A percentile compares a stretch with the other conserved stretches of the same genome.
Evolutionary conservation across 345 rosid species (phyloP).

Genomic region (Raphanus raphanistrum): DNA sequence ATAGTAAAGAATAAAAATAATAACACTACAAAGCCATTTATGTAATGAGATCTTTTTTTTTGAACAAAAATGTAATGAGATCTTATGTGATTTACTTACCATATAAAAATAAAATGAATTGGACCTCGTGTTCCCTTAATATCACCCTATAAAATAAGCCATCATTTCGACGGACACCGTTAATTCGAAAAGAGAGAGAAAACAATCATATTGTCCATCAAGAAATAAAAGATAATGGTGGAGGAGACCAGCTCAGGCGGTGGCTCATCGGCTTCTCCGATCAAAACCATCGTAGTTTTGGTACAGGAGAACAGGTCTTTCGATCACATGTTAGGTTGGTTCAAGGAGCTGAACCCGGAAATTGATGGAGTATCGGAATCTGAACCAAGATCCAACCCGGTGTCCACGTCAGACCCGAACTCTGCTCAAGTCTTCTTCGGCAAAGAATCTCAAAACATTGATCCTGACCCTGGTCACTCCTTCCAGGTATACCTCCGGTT

Average conservation of each 20-base stretch:
- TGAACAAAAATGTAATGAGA: not conserved
- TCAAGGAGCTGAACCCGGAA: constrained; percentile 58
- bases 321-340: constrained; percentile 95
- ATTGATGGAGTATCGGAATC: constrained; percentile 67
- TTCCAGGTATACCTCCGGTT: constrained; percentile 45
- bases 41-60: not conserved
- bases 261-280: constrained; percentile 47
- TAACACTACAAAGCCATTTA: not conserved
- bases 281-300: constrained; percentile 75
- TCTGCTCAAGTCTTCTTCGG: constrained; percentile 47
- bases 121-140: not conserved
- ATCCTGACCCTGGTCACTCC: constrained; percentile 75
- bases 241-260: constrained; percentile 30
- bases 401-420: constrained; percentile 58
- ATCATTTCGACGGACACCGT: not conserved
- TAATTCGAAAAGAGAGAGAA: not conserved
- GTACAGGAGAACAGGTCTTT: constrained; percentile 90
- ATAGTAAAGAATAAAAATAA: not conserved
- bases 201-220: not conserved
- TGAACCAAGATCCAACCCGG: constrained; percentile 69
- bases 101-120: not conserved
- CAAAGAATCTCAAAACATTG: constrained; percentile 57
- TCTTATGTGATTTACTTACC: not conserved
- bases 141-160: not conserved
- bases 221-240: constrained; percentile 29